Conservation (phyloP, 352 stramenopile species). For the Pythium periplocum region DNA sequence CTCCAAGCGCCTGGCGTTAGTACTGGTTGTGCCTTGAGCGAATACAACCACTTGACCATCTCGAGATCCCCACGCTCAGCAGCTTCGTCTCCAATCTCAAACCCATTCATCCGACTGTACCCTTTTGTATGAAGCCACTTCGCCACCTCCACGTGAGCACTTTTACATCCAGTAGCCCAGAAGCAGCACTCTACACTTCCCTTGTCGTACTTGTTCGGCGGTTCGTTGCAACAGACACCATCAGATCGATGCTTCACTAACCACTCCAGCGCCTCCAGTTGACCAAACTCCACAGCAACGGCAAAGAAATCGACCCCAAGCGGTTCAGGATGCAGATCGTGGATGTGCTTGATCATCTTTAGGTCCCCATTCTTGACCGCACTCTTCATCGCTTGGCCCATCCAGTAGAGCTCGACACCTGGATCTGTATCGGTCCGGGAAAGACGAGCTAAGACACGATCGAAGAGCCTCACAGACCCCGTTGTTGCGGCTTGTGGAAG, state of each 20-base stretch:
- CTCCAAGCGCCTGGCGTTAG: constrained; percentile 9
- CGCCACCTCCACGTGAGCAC: constrained; percentile 3
- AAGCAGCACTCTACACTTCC: constrained; percentile 9
- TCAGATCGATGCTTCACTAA: constrained; percentile 11
- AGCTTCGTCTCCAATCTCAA: constrained; percentile 5
- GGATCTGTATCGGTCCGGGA: constrained; percentile 1
- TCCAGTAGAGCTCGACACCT: constrained; percentile 9
- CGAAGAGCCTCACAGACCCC: constrained; percentile 7
- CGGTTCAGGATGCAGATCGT: constrained; percentile 5
- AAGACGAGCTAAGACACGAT: constrained; percentile 7
- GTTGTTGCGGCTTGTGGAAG: constrained; percentile 6
- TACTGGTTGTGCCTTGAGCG: neutral
- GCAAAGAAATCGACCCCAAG: constrained; percentile 8
- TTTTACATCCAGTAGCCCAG: constrained; percentile 1
- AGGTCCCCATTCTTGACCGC: constrained; percentile 11
- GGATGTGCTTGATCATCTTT: constrained; percentile 6
- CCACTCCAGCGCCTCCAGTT: constrained; percentile 16
- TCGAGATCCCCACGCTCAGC: constrained; percentile 2
- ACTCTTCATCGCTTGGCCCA: constrained; percentile 9
- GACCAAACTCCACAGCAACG: constrained; percentile 2
- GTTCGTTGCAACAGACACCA: constrained; percentile 10
- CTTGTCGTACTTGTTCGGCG: neutral
- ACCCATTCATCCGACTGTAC: constrained; percentile 2
- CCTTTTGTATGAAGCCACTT: constrained; percentile 13
- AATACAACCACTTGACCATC: constrained; percentile 16